phyloP scores from a whole-genome alignment of 345 rosid species.

The Populus simonii region DNA sequence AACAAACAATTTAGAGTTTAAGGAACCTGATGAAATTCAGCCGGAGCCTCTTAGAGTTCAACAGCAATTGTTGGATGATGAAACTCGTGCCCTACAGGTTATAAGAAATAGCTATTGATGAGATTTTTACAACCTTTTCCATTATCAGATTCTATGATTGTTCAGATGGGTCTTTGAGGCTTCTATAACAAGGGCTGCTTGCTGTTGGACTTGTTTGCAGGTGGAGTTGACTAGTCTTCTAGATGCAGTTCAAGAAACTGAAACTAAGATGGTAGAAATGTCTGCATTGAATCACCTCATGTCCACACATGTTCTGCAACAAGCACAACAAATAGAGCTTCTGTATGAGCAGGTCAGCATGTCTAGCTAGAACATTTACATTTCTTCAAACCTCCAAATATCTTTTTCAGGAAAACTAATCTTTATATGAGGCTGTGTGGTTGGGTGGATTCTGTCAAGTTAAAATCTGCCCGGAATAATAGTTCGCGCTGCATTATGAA shows the following conservation, averaged over 20 bases:
- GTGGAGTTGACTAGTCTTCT: slow-evolving; percentile 79
- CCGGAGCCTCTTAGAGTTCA: slow-evolving; percentile 55
- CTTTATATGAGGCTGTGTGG: background rate
- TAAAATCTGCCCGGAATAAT: background rate
- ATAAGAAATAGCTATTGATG: slow-evolving; percentile 17
- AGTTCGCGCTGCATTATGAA: background rate
- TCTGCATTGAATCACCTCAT: slow-evolving; percentile 91
- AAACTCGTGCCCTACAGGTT: slow-evolving; percentile 93
- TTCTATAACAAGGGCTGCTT: slow-evolving; percentile 14
- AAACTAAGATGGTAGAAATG: slow-evolving; percentile 98
- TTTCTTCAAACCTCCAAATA: background rate
- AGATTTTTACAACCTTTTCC: background rate
- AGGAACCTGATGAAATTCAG: slow-evolving; percentile 47
- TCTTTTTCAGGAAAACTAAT: background rate
- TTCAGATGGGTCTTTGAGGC: slow-evolving; percentile 2
- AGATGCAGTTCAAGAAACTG: slow-evolving; percentile 84
- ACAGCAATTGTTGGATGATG: slow-evolving; percentile 78
- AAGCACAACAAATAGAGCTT: slow-evolving; percentile 85
- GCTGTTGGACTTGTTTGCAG: slow-evolving; percentile 38
- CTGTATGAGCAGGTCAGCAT: slow-evolving; percentile 77
- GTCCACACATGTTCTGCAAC: slow-evolving; percentile 93
- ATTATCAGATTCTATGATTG: background rate
- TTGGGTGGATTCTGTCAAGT: background rate
- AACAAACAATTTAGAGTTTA: slow-evolving; percentile 32
- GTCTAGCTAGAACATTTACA: background rate